These are phyloP conservation scores for Laburnicola sp. DNA, from an alignment of 2,329 filamentous ascomycete genomes.

Conservation along the genomic window DNA sequence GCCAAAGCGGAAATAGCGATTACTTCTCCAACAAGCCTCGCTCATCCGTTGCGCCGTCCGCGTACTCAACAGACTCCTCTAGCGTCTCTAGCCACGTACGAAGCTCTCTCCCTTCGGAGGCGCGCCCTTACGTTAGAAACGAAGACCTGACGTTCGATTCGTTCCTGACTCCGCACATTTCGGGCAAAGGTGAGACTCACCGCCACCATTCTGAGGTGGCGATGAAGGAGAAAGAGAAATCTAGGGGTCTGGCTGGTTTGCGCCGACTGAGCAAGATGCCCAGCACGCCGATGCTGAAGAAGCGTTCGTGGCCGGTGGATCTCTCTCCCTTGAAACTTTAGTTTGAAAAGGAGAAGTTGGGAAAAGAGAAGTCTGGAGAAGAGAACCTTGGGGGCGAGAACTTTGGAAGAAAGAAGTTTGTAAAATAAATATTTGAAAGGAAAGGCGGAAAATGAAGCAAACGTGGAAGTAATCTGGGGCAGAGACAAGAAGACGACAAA, in stretches of 20 bases:
- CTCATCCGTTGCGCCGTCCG: neutral
- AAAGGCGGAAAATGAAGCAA: too few relatives aligned
- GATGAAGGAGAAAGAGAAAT: constrained; percentile 3
- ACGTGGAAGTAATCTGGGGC: too few relatives aligned
- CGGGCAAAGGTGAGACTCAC: constrained; percentile 32
- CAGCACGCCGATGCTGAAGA: constrained; percentile 2
- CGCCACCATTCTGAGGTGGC: constrained; percentile 14
- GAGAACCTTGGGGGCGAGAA: too few relatives aligned
- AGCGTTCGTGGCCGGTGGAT: neutral
- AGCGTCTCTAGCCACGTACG: constrained; percentile 5
- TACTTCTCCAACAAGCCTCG: constrained; percentile 8
- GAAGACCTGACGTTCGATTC: constrained; percentile 29
- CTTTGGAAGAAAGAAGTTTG: too few relatives aligned
- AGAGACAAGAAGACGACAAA: too few relatives aligned
- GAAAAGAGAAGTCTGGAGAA: too few relatives aligned
- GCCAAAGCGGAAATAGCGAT: constrained; percentile 14
- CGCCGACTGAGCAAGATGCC: constrained; percentile 1
- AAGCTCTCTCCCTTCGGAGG: constrained; percentile 17
- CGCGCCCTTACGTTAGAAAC: constrained; percentile 9
- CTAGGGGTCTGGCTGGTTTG: neutral
- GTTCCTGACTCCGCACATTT: constrained; percentile 29
- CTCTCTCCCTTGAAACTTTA: too few relatives aligned
- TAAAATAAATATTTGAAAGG: too few relatives aligned
- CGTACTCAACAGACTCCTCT: neutral
- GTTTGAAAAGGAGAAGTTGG: too few relatives aligned